These are phyloP conservation scores for Crucibulum laeve DNA, from an alignment of 768 basidiomycete species.

Conservation along the genomic window DNA sequence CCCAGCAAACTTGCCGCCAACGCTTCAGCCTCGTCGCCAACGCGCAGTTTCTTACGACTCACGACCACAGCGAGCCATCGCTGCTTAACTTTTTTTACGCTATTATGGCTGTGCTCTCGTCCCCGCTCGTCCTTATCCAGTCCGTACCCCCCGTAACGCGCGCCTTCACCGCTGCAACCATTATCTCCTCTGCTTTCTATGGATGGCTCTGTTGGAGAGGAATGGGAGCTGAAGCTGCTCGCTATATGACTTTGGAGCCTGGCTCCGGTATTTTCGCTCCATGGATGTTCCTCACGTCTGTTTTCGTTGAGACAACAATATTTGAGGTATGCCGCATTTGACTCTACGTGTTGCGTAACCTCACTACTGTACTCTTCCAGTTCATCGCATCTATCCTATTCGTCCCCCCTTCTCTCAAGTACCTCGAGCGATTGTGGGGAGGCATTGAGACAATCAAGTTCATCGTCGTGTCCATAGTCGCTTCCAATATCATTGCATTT, in stretches of 20 bases:
- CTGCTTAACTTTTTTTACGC: background rate
- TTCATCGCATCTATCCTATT: slow-evolving; percentile 71
- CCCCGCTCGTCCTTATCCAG: slow-evolving; percentile 62
- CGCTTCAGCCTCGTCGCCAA: background rate
- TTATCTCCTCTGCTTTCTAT: slow-evolving; percentile 55
- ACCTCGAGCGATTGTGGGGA: slow-evolving; percentile 95
- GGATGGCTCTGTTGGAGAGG: slow-evolving; percentile 61
- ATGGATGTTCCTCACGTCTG: slow-evolving; percentile 91
- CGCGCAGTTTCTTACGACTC: background rate
- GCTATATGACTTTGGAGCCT: slow-evolving; percentile 79
- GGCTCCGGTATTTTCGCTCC: slow-evolving; percentile 81
- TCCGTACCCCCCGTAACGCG: slow-evolving; percentile 81
- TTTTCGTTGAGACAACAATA: slow-evolving; percentile 78
- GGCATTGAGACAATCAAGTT: slow-evolving; percentile 82
- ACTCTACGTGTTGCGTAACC: background rate
- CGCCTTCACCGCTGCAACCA: slow-evolving; percentile 58
- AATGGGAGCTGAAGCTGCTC: slow-evolving; percentile 29
- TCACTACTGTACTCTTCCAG: slow-evolving; percentile 34
- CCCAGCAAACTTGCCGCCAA: background rate
- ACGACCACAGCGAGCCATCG: background rate
- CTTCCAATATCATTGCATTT: slow-evolving; percentile 86
- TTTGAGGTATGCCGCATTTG: slow-evolving; percentile 55
- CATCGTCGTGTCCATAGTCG: slow-evolving; percentile 69
- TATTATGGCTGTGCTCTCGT: slow-evolving; percentile 72
- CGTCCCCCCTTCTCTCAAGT: slow-evolving; percentile 80